Evolutionary conservation across 306 rosid genomes (phyloP), one percentile per base, ranked within the genome.

Genomic region (Casuarina glauca): DNA sequence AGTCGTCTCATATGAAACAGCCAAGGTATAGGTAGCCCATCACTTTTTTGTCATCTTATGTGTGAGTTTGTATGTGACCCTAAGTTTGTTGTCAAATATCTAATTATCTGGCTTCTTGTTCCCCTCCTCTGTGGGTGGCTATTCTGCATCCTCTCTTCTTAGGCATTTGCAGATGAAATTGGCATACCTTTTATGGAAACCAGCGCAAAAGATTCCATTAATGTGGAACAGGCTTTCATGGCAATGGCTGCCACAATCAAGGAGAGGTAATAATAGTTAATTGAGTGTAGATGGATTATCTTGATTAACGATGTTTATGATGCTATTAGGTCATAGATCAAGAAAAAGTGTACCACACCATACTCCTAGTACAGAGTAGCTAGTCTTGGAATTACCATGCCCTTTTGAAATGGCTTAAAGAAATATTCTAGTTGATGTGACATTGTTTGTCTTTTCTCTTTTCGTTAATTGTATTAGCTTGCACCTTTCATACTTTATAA

Each of bases 121-220:
- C 74, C 44, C 70, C 38, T 4, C 16, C 20, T 74, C 2, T 32
- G 32, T 26, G 32, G 32, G 0, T 26, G 32, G 35, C 58, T 45
- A 35, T 19, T n/a, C 54, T 35, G 49, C 53, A 55, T 44, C n/a
- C 57, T 35, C 42, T 46, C 26, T 48, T 19, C 70, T 42, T 77
- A 87, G 90, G 90, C 81, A 58, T 87, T 84, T 0, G 90, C 90
- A 1, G 87, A 87, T 79, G 84, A 84, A 73, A 81, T 87, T 19
- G 88, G 90, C 80, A 84, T 84, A 19, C 90, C 90, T 69, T 87
- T 87, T 46, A 74, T 87, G 90, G 90, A 87, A 84, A 84, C 88
- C 41, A 87, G 90, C 79, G 90, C 90, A 44, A 87, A 87, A 70
- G 86, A 87, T 84, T 69, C 87, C 76, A 84, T 88, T 50, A 87